These are phyloP conservation scores for Debaryomyces nepalensis DNA, from an alignment of 1,139 yeast genomes.

Conservation along the genomic window DNA sequence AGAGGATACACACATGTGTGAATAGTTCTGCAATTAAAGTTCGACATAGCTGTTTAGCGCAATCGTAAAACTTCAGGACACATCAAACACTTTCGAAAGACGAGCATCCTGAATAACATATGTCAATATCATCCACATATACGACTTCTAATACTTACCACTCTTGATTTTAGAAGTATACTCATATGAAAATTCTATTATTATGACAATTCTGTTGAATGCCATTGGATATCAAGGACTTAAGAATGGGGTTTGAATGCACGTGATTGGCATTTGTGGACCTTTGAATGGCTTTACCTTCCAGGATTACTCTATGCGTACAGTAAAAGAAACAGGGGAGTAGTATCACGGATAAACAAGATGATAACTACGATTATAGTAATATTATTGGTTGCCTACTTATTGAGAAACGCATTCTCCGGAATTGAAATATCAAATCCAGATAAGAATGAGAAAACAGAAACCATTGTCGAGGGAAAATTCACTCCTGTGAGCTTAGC, in stretches of 20 bases:
- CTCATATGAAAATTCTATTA: neutral
- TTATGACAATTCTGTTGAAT: neutral
- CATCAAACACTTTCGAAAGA: too few relatives aligned
- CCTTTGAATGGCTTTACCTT: too few relatives aligned
- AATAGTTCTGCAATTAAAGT: too few relatives aligned
- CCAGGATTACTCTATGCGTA: too few relatives aligned
- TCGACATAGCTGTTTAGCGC: too few relatives aligned
- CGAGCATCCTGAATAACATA: too few relatives aligned
- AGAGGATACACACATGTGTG: too few relatives aligned
- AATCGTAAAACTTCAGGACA: too few relatives aligned
- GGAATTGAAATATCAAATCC: constrained; percentile 22
- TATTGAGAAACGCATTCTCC: constrained; percentile 27
- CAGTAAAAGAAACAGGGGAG: neutral
- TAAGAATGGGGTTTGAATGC: too few relatives aligned
- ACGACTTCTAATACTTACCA: too few relatives aligned
- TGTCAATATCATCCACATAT: too few relatives aligned
- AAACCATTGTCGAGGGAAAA: constrained; percentile 73
- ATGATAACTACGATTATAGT: constrained; percentile 34
- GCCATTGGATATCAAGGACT: too few relatives aligned
- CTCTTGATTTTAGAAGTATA: neutral
- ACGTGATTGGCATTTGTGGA: constrained; percentile 4
- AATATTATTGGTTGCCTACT: constrained; percentile 27
- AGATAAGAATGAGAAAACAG: constrained; percentile 27
- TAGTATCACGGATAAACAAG: neutral
- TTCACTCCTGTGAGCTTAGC: constrained; percentile 79